Percentiles rank a stretch among this genome's conserved stretches.
phyloP scores from a whole-genome alignment of 2,329 filamentous ascomycete genomes.

The Paracamarosporium sp. region DNA sequence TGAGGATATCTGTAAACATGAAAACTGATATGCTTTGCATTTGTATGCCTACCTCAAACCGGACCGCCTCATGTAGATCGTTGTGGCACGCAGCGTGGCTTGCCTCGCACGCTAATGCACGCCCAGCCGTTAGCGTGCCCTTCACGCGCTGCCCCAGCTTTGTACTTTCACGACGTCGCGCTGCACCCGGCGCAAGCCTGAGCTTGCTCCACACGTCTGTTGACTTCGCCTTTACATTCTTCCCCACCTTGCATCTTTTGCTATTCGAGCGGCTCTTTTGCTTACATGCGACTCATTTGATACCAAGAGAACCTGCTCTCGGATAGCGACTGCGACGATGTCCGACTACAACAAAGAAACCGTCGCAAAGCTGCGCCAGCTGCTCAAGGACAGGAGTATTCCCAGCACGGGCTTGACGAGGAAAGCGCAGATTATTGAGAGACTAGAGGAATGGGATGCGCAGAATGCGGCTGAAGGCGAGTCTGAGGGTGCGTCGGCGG shows the following conservation, averaged over 20 bases:
- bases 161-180: conserved; percentile 3
- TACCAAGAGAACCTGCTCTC: not conserved
- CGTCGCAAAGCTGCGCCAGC: conserved; percentile 53
- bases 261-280: not conserved
- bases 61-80: not conserved
- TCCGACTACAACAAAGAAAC: conserved; percentile 55
- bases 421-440: conserved; percentile 57
- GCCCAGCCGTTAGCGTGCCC: conserved; percentile 6
- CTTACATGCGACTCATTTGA: not conserved
- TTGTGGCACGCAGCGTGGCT: conserved; percentile 6
- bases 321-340: conserved; percentile 26
- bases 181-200: conserved; percentile 6
- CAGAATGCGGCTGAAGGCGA: conserved; percentile 18
- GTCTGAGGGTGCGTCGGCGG: conserved; percentile 13
- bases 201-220: not conserved
- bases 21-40: not conserved
- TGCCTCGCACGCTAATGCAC: not conserved
- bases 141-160: conserved; percentile 3
- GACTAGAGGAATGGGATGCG: conserved; percentile 44
- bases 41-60: not conserved
- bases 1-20: not conserved
- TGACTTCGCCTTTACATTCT: not conserved
- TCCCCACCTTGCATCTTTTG: not conserved
- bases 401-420: conserved; percentile 53
- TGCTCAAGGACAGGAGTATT: conserved; percentile 56